These are phyloP conservation scores for Saccharum spontaneum DNA, from an alignment of 176 grass and related monocot genomes.

Conservation along the genomic window DNA sequence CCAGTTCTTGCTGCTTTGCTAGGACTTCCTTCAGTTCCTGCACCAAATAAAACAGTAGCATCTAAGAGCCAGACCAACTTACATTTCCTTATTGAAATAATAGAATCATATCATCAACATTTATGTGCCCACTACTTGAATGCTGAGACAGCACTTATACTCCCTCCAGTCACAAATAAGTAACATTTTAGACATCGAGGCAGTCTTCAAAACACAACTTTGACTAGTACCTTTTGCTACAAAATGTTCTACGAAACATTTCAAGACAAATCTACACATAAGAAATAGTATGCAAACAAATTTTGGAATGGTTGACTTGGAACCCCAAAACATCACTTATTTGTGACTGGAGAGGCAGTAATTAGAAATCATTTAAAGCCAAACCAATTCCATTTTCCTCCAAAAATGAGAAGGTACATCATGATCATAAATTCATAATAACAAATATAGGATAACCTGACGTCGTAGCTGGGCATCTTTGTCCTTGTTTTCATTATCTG, in stretches of 20 bases:
- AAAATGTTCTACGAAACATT: background rate
- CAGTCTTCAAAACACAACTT: background rate
- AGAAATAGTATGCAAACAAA: background rate
- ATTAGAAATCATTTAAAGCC: slow-evolving; percentile 12
- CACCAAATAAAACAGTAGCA: slow-evolving; percentile 31
- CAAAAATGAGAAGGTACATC: slow-evolving; percentile 11
- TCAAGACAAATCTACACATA: background rate
- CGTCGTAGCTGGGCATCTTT: slow-evolving; percentile 56
- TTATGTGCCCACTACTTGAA: slow-evolving; percentile 17
- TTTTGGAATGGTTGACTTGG: background rate
- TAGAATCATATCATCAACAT: slow-evolving; percentile 3
- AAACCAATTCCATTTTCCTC: slow-evolving; percentile 15
- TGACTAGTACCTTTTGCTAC: background rate
- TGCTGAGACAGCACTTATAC: slow-evolving; percentile 19
- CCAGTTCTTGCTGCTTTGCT: slow-evolving; percentile 84
- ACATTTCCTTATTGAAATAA: slow-evolving; percentile 22
- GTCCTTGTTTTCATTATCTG: slow-evolving; percentile 45
- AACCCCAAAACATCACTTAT: background rate
- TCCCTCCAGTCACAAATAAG: background rate
- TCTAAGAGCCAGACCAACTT: slow-evolving; percentile 8
- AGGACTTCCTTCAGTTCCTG: slow-evolving; percentile 90
- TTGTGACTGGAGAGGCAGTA: background rate
- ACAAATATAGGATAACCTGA: slow-evolving; percentile 43
- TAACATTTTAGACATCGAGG: background rate
- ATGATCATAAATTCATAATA: slow-evolving; percentile 11